Evolutionary conservation across 768 basidiomycete species (phyloP).

Genomic region (Cystobasidium ongulense): DNA sequence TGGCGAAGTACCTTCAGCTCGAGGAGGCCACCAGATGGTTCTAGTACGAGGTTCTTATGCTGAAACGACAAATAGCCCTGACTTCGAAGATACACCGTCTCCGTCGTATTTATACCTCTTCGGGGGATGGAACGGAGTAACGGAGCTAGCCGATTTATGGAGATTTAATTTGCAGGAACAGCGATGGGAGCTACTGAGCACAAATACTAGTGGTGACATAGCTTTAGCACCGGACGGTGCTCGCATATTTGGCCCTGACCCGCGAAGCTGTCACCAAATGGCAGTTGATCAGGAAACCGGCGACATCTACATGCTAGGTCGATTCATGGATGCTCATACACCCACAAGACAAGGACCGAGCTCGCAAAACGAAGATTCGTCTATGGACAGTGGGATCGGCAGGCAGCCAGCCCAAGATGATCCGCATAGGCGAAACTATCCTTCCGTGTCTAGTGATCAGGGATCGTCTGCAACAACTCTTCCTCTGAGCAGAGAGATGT

Average conservation of each 20-base stretch:
- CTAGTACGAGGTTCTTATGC: background rate
- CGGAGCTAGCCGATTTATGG: conserved; percentile 32
- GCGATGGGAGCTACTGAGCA: background rate
- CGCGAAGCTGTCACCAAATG: conserved; percentile 29
- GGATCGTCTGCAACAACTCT: background rate
- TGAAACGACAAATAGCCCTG: background rate
- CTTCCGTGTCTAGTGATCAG: too few species aligned
- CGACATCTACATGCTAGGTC: conserved; percentile 31
- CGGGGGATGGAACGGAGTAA: conserved; percentile 29
- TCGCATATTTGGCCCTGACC: background rate
- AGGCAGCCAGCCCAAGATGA: background rate
- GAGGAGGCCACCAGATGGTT: conserved; percentile 33
- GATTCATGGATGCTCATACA: conserved; percentile 12
- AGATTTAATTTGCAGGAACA: background rate
- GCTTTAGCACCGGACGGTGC: background rate
- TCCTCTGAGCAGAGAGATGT: background rate
- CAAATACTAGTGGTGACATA: background rate
- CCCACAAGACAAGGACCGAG: background rate
- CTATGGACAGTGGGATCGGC: background rate
- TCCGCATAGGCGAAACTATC: too few species aligned
- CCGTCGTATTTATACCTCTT: conserved; percentile 18
- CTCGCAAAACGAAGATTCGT: background rate
- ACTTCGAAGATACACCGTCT: background rate
- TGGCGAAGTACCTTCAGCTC: conserved; percentile 18
- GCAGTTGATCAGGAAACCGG: conserved; percentile 25